Base-by-base conservation (phyloP, 352 stramenopile genomes). In the Phytophthora foliorum region DNA sequence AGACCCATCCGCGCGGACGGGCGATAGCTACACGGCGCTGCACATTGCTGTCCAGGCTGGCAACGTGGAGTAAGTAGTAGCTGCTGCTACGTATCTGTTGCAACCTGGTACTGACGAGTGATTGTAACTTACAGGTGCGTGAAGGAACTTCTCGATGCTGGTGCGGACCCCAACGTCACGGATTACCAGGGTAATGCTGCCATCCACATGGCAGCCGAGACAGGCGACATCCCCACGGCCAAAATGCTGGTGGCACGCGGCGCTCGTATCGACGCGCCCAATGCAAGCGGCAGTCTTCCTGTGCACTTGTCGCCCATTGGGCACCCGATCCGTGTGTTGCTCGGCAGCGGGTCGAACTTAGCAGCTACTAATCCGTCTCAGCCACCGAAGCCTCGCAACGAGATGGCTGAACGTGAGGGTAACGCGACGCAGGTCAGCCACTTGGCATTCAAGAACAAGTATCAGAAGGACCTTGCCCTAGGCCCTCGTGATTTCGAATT, bases 391-490 rank as follows among this genome's bases (percentile, higher is more conserved):
- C 77, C 76, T 45, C 80, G 72, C n/a, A 85, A 75, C 19, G 80
- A 91, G 24, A 72, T 77, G 54, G 24, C 63, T 56, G 69, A 51
- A 3, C 76, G 81, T 19, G 81, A 92, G 16, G 70, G 58, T 21
- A 91, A 92, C 29, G 80, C 85, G 19, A 93, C 81, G 21, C 80
- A 95, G 53, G 88, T 91, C 6, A 84, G 78, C n/a, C 88, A 95
- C 72, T 71, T 95, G 45, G 87, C 88, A 19, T 95, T 95, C 73
- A 95, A 95, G 75, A 96, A 96, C 84, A 96, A 94, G 70, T 96
- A 96, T 75, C 86, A 96, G 69, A 77, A 93, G 67, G 87, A 93
- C 52, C 54, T 96, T 29, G 88, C 88, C 29, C 70, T 96, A 8
- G 86, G 88, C 13, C 88, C 88, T 25, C 86, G 88, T 32, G 88